These are phyloP conservation scores for Geranium brycei DNA, from an alignment of 345 rosid species.

Conservation along the genomic window DNA sequence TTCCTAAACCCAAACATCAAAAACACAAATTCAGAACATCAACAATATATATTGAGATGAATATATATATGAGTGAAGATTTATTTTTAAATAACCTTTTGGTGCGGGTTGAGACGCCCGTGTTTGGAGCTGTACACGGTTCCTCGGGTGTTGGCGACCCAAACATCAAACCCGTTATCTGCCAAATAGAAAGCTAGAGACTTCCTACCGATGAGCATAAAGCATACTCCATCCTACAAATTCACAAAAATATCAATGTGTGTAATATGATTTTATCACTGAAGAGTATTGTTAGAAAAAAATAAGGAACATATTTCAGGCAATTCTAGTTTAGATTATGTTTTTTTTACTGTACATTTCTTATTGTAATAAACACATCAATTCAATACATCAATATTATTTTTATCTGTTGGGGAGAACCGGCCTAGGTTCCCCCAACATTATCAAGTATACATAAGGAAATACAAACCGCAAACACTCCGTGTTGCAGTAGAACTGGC, in stretches of 20 bases:
- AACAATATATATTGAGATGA: too few species aligned
- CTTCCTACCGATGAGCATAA: slow-evolving; percentile 21
- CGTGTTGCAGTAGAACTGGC: slow-evolving; percentile 43
- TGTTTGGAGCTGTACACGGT: slow-evolving; percentile 22
- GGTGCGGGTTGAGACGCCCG: slow-evolving; percentile 17
- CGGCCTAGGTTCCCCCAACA: too few species aligned
- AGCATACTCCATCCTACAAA: slow-evolving; percentile 24
- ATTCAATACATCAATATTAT: too few species aligned
- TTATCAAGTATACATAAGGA: background rate
- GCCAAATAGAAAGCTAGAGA: slow-evolving; percentile 28
- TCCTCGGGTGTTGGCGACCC: slow-evolving; percentile 34
- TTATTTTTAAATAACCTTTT: background rate
- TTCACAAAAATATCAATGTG: background rate
- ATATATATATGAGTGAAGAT: too few species aligned
- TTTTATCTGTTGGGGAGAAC: too few species aligned
- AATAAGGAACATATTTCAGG: too few species aligned
- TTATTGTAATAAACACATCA: too few species aligned
- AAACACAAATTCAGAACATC: background rate
- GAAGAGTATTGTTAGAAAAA: too few species aligned
- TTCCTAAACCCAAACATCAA: too few species aligned
- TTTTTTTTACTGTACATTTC: too few species aligned
- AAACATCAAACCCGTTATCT: slow-evolving; percentile 31
- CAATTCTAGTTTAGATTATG: too few species aligned
- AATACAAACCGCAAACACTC: slow-evolving; percentile 23
- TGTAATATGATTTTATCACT: too few species aligned